A percentile compares a stretch with the other conserved stretches of the same genome.
These are phyloP conservation scores for Metschnikowia sp. DNA, from an alignment of 805 yeast genomes.

Conservation along the genomic window DNA sequence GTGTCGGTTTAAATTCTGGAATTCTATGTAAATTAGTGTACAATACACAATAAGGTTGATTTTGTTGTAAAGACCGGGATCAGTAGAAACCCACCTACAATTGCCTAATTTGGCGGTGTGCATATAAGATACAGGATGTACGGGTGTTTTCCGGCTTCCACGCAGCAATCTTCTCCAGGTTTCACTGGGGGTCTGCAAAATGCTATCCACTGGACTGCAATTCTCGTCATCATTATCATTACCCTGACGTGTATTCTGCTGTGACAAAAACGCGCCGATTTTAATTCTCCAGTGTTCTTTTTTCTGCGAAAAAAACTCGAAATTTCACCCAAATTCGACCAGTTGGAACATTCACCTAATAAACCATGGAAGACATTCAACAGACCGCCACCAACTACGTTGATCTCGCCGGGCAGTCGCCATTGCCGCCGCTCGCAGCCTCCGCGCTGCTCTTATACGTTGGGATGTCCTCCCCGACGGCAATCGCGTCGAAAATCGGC, in stretches of 20 bases:
- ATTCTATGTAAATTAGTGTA: constrained; percentile 18
- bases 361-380: constrained; percentile 9
- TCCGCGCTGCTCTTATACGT: constrained; percentile 14
- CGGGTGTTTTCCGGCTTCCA: constrained; percentile 1
- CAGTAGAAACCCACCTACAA: background rate
- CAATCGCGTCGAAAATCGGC: constrained; percentile 13
- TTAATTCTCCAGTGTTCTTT: background rate
- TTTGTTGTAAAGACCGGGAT: background rate
- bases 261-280: too few species aligned
- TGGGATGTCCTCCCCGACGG: constrained; percentile 13
- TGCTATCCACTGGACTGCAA: too few species aligned
- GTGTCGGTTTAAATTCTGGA: constrained; percentile 2
- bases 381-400: constrained; percentile 11
- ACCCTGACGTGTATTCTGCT: too few species aligned
- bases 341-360: background rate
- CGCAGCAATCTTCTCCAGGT: constrained; percentile 2
- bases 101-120: background rate
- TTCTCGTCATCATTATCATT: too few species aligned
- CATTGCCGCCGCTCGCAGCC: constrained; percentile 17
- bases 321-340: background rate
- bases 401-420: constrained; percentile 16
- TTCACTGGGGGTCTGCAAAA: too few species aligned
- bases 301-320: background rate
- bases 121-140: background rate
- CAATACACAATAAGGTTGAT: constrained; percentile 13